Evolutionary conservation across 805 yeast genomes (phyloP).

Genomic region (Scheffersomyces amazonensis): DNA sequence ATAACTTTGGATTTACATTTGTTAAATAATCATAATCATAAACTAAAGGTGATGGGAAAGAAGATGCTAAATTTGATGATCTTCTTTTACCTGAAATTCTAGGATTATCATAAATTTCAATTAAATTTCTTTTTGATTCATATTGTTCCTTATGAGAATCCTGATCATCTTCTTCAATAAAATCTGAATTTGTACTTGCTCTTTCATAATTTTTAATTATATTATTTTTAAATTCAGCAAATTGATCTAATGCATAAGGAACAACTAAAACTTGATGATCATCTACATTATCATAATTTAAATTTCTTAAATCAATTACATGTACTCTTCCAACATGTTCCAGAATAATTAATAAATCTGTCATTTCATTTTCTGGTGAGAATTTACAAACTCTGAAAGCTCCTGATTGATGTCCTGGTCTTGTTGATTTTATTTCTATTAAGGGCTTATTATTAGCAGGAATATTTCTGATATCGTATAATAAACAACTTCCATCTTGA

Average conservation of each 20-base stretch:
- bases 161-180: background rate
- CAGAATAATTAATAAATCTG: constrained; percentile 70
- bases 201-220: background rate
- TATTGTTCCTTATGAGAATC: background rate
- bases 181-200: background rate
- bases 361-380: constrained; percentile 53
- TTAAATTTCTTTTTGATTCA: background rate
- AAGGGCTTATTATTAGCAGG: constrained; percentile 41
- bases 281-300: constrained; percentile 28
- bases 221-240: constrained; percentile 20
- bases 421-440: constrained; percentile 56
- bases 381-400: constrained; percentile 62
- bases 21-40: constrained; percentile 40
- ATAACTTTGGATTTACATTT: constrained; percentile 33
- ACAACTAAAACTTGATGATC: constrained; percentile 75
- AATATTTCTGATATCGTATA: constrained; percentile 73
- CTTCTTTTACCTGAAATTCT: background rate
- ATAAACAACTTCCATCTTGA: constrained; percentile 77
- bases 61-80: background rate
- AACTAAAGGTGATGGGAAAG: constrained; percentile 35
- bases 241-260: constrained; percentile 50
- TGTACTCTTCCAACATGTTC: constrained; percentile 91
- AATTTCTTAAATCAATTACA: constrained; percentile 73
- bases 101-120: background rate
- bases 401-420: constrained; percentile 53